phyloP scores from a whole-genome alignment of 2,329 filamentous ascomycete genomes.

The Penicillium sp. region DNA sequence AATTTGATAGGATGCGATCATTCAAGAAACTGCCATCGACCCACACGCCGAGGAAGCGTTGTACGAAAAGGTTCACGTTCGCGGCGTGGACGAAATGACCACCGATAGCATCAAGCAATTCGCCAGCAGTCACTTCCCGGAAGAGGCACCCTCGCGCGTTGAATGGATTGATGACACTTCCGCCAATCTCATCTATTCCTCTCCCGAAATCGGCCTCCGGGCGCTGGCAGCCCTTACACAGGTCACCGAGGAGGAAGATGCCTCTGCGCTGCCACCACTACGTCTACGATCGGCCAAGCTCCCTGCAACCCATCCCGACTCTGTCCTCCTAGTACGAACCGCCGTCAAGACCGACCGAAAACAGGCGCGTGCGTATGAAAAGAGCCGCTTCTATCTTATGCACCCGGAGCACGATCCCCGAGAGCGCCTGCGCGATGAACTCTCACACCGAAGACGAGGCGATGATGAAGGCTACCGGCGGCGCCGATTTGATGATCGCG shows the following conservation, averaged over 20 bases:
- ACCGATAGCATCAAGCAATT: slow-evolving; percentile 76
- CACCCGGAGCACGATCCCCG: slow-evolving; percentile 85
- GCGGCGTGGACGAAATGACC: slow-evolving; percentile 75
- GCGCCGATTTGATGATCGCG: slow-evolving; percentile 60
- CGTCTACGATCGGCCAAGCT: slow-evolving; percentile 67
- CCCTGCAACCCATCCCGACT: slow-evolving; percentile 63
- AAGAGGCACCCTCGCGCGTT: slow-evolving; percentile 56
- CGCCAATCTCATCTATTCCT: slow-evolving; percentile 75
- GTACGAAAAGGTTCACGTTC: slow-evolving; percentile 70
- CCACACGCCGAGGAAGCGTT: slow-evolving; percentile 33
- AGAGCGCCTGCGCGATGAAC: slow-evolving; percentile 59
- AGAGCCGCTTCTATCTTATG: slow-evolving; percentile 86
- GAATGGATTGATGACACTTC: slow-evolving; percentile 96
- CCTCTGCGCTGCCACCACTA: slow-evolving; percentile 52
- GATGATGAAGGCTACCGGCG: slow-evolving; percentile 43
- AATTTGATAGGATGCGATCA: slow-evolving; percentile 24
- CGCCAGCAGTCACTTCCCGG: slow-evolving; percentile 61
- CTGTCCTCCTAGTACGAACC: slow-evolving; percentile 66
- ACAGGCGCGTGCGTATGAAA: slow-evolving; percentile 67
- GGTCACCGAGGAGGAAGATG: slow-evolving; percentile 34
- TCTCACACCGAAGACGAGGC: slow-evolving; percentile 43
- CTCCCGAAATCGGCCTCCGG: slow-evolving; percentile 49
- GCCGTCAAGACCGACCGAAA: slow-evolving; percentile 76
- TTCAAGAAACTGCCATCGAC: slow-evolving; percentile 25
- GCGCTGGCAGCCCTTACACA: slow-evolving; percentile 52